Base-by-base conservation (phyloP, 2,329 filamentous ascomycete genomes). In the Aspergillus brasiliensis region DNA sequence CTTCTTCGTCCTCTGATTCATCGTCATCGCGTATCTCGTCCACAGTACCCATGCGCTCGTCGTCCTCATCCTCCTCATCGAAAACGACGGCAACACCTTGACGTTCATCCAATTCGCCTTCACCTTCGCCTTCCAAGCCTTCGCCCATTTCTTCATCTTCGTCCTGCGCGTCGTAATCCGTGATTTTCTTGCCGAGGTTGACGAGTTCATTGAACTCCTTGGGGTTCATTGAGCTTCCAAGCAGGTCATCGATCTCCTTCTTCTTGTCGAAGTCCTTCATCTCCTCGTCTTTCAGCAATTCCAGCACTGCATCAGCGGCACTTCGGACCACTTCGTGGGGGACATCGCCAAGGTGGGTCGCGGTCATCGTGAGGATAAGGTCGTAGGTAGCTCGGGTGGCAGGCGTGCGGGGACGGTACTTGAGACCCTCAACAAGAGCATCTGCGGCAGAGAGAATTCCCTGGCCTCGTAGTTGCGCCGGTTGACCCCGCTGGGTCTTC, bases 221-320 rank as follows among this genome's bases (percentile, higher is more conserved):
- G 1, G 91, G 86, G 51, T 84, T 88, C 81, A 97, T 86, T 0
- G 88, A 87, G 37, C 85, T 85, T n/a, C 94, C 95, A 44, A 99
- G 78, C 61, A 98, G 87, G 65, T 98, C 95, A 69, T 99, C 95
- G 46, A 98, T 87, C 75, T 97, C 92, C 78, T 93, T 97, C 82
- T 99, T 99, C 82, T 96, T 97, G 75, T 99, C 95, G 61, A 96
- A 91, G 74, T 99, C 95, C 76, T 98, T 98, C 80, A 97, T 82
- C 64, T 93, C 90, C 64, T 97, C 93, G 68, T 98, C 93, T 77
- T 99, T 99, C 47, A 99, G 81, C 64, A 90, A 92, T 74, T 99
- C 95, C 56, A 99, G 77, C 2, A 93, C 88, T 3, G 91, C 92
- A 75, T 99, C 95, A 13, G 95, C 94, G 15, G 95, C 96, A 77